A percentile compares a stretch with the other conserved stretches of the same genome.
phyloP scores from a whole-genome alignment of 2,329 filamentous ascomycete genomes.

The Ceratocystis destructans region DNA sequence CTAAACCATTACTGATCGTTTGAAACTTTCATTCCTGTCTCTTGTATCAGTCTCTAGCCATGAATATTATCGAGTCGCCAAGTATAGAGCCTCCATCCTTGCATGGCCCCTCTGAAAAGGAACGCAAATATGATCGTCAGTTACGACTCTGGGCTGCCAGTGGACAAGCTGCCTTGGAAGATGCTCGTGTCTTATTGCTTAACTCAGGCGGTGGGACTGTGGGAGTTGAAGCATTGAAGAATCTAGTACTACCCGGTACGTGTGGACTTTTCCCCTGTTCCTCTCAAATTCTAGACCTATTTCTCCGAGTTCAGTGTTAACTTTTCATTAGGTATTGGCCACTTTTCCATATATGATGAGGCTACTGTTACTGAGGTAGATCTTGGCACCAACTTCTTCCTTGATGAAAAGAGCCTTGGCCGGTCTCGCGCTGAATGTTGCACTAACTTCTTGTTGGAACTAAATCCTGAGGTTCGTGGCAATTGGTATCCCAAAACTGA shows the following conservation, averaged over 20 bases:
- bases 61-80: background rate
- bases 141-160: conserved; percentile 88
- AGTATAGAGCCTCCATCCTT: conserved; percentile 26
- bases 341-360: conserved; percentile 81
- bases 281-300: background rate
- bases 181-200: conserved; percentile 78
- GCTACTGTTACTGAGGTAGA: conserved; percentile 65
- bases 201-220: conserved; percentile 79
- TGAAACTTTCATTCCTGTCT: background rate
- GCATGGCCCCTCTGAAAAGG: conserved; percentile 42
- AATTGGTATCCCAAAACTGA: conserved; percentile 43
- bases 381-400: conserved; percentile 91
- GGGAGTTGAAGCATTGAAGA: conserved; percentile 86
- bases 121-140: conserved; percentile 84
- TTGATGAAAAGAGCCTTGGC: conserved; percentile 66
- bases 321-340: conserved; percentile 55
- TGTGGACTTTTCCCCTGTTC: background rate
- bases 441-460: conserved; percentile 62
- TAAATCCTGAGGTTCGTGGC: conserved; percentile 85
- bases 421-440: conserved; percentile 66
- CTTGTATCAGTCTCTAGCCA: background rate
- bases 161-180: conserved; percentile 79
- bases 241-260: conserved; percentile 76
- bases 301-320: background rate
- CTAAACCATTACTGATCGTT: background rate